These are phyloP conservation scores for Arachnopeziza araneosa DNA, from an alignment of 2,329 filamentous ascomycete species.

Conservation along the genomic window DNA sequence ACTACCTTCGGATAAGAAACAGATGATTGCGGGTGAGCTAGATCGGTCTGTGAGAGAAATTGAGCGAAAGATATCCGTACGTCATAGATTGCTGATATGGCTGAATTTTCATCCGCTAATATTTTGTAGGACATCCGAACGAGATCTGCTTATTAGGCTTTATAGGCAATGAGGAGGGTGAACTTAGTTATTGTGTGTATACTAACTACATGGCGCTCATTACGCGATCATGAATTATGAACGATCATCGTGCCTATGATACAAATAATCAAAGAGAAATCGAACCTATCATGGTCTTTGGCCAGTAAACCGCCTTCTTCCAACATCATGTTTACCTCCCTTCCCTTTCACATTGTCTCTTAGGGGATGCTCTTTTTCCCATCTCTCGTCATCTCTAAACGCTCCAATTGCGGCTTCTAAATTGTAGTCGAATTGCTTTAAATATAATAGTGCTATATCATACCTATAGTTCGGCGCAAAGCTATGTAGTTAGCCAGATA, in stretches of 20 bases:
- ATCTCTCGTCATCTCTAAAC: constrained; percentile 67
- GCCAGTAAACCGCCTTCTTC: constrained; percentile 27
- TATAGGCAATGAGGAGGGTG: constrained; percentile 1
- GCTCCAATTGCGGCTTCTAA: constrained; percentile 57
- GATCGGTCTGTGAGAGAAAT: constrained; percentile 89
- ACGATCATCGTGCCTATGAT: constrained; percentile 12
- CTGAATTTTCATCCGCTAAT: not conserved
- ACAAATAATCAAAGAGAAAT: constrained; percentile 8
- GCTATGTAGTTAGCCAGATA: constrained; percentile 27
- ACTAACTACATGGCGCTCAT: constrained; percentile 14
- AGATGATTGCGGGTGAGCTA: constrained; percentile 88
- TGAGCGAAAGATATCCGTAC: constrained; percentile 84
- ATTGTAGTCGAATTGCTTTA: constrained; percentile 64
- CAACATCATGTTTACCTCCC: constrained; percentile 28
- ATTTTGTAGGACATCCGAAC: constrained; percentile 47
- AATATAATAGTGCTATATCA: constrained; percentile 68
- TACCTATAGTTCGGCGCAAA: constrained; percentile 40
- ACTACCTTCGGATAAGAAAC: constrained; percentile 81
- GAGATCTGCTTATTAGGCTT: constrained; percentile 43
- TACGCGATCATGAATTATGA: constrained; percentile 17
- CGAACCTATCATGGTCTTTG: constrained; percentile 15
- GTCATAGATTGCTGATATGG: constrained; percentile 12
- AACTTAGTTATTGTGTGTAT: constrained; percentile 20
- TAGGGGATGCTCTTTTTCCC: constrained; percentile 65
- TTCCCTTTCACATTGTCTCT: constrained; percentile 42